Base-by-base conservation (phyloP, 176 grass and related monocot genomes). In the Ananas comosus region DNA sequence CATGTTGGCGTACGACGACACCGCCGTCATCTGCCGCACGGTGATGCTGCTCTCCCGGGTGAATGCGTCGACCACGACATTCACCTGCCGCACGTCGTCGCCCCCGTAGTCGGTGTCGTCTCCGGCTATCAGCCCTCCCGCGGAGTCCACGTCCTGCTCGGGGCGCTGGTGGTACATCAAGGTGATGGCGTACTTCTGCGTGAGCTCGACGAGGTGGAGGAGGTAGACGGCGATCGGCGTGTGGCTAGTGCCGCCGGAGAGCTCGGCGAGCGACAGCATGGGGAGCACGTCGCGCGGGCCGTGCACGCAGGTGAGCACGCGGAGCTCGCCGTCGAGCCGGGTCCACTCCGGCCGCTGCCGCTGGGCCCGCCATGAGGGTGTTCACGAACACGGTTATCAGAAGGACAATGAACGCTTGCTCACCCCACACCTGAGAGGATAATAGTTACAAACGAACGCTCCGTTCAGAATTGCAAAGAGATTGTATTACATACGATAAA, bases 1-100 rank as follows among this genome's bases (percentile, higher is more conserved):
- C 91, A 96, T 91, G 67, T 63, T 76, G 8, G 23, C 66, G n/a
- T 82, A 51, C 49, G 11, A 71, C 24, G 91, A 90, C 13, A 90
- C 64, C 16, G 87, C 82, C 2, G 84, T 90, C 69, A 82, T 66
- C 70, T 85, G 76, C 0, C 61, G 73, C 49, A 85, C 84, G 1
- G 54, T 49, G 12, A 87, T 4, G 12, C 49, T 50, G 2, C 59
- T 67, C 14, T 81, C 79, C 12, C 70, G 54, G 3, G 70, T 80
- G 79, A 90, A 87, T 33, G 70, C 14, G 12, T 74, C 64, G 22
- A 74, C 81, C 1, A 74, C 82, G 0, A 81, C 9, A 23, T 49
- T 29, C 18, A 70, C 51, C 50, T 53, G 49, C 4, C 66, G 66
- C 12, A 3, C 21, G 29, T 50, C 48, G 6, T 68, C 66, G 5